Percentiles rank a stretch among this genome's conserved stretches.
phyloP scores from a whole-genome alignment of 768 basidiomycete genomes.

The Boletellus ananas region DNA sequence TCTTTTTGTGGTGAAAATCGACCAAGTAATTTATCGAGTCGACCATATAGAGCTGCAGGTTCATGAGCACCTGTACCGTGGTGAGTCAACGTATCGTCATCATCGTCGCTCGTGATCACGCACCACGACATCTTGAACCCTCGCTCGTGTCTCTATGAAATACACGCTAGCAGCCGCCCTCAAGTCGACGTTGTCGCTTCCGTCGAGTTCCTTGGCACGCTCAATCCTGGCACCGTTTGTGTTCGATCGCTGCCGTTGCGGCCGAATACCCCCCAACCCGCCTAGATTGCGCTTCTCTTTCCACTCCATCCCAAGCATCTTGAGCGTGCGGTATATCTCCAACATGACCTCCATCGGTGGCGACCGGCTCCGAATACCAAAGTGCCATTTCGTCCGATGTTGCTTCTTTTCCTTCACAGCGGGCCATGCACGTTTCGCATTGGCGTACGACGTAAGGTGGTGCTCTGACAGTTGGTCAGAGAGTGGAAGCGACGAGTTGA shows the following conservation, averaged over 20 bases:
- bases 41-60: constrained; percentile 94
- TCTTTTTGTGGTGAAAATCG: constrained; percentile 97
- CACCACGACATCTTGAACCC: constrained; percentile 91
- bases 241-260: constrained; percentile 32
- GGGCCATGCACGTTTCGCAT: constrained; percentile 42
- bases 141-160: constrained; percentile 89
- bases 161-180: constrained; percentile 76
- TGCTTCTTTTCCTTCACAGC: constrained; percentile 60
- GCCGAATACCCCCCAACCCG: constrained; percentile 54
- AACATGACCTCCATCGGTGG: constrained; percentile 99
- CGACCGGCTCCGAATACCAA: constrained; percentile 90
- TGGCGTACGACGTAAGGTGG: constrained; percentile 65
- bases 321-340: constrained; percentile 93
- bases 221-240: constrained; percentile 49
- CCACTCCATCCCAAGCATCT: constrained; percentile 95
- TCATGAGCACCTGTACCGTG: constrained; percentile 78
- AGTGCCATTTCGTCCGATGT: constrained; percentile 92
- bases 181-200: constrained; percentile 54
- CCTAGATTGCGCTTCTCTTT: constrained; percentile 82
- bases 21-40: constrained; percentile 96
- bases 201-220: constrained; percentile 59
- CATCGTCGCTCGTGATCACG: constrained; percentile 23
- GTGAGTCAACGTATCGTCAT: not conserved
- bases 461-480: constrained; percentile 62
- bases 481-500: constrained; percentile 83